Evolutionary conservation across 805 yeast genomes (phyloP).

Genomic region (Torulaspora indica): DNA sequence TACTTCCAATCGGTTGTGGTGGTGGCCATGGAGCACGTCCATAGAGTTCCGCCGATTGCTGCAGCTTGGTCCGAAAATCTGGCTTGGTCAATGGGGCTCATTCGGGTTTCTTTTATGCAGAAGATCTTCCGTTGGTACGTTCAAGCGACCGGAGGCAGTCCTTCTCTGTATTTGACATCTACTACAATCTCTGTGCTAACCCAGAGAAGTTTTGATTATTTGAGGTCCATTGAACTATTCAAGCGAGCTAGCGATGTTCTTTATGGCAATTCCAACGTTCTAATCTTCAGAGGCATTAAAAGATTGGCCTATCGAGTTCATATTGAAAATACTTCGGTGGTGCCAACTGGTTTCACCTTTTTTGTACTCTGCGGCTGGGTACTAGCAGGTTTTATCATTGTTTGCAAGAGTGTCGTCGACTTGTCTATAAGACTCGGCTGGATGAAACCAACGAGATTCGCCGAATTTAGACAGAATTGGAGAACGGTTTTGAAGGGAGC

Average conservation of each 20-base stretch:
- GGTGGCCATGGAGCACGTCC: constrained; percentile 79
- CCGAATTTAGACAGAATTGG: constrained; percentile 54
- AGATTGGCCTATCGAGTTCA: constrained; percentile 71
- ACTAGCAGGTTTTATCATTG: constrained; percentile 55
- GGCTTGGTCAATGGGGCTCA: constrained; percentile 93
- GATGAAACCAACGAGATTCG: constrained; percentile 45
- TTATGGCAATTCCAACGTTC: constrained; percentile 52
- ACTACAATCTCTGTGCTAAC: constrained; percentile 64
- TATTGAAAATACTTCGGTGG: constrained; percentile 80
- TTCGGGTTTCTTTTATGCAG: constrained; percentile 77
- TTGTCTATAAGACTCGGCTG: constrained; percentile 46
- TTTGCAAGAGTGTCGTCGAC: constrained; percentile 49
- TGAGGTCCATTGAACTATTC: constrained; percentile 23
- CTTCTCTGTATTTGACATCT: constrained; percentile 60
- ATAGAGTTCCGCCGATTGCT: constrained; percentile 86
- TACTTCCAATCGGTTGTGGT: constrained; percentile 88
- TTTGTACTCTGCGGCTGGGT: constrained; percentile 74
- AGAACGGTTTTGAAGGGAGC: constrained; percentile 66
- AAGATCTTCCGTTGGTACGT: constrained; percentile 77
- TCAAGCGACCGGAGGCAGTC: constrained; percentile 85
- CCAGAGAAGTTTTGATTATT: constrained; percentile 44
- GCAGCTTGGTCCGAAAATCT: constrained; percentile 87
- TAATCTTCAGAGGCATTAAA: constrained; percentile 79
- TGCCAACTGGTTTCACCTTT: constrained; percentile 81
- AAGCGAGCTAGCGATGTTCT: constrained; percentile 40